Evolutionary conservation across 331 rosid genomes (phyloP).

Genomic region (Arachis monticola): DNA sequence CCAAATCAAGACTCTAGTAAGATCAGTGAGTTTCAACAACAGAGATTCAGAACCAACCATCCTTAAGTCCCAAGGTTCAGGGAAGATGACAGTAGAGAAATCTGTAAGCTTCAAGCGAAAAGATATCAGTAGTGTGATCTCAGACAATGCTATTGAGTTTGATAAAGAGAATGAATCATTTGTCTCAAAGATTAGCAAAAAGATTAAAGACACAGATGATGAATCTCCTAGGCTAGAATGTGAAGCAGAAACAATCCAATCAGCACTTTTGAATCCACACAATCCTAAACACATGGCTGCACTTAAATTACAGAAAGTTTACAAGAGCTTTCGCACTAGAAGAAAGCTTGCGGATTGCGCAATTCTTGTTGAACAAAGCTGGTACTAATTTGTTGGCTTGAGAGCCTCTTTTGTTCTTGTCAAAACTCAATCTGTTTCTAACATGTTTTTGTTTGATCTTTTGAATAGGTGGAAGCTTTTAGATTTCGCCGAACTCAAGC

Average conservation of each 20-base stretch:
- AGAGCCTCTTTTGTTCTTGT: constrained; percentile 17
- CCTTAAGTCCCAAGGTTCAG: constrained; percentile 65
- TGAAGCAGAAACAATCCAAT: constrained; percentile 43
- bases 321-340: constrained; percentile 96
- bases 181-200: constrained; percentile 37
- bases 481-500: constrained; percentile 94
- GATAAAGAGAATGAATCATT: constrained; percentile 41
- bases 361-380: constrained; percentile 98
- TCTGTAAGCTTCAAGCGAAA: constrained; percentile 75
- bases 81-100: constrained; percentile 73
- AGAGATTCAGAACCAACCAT: constrained; percentile 70
- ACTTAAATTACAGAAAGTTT: constrained; percentile 90
- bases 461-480: constrained; percentile 91
- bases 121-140: constrained; percentile 49
- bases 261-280: constrained; percentile 63
- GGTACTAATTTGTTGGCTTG: constrained; percentile 54
- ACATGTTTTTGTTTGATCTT: constrained; percentile 36
- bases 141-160: constrained; percentile 43
- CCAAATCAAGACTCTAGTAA: constrained; percentile 57
- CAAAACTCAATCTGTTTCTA: constrained; percentile 9
- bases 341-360: constrained; percentile 99
- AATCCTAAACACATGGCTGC: constrained; percentile 90
- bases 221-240: constrained; percentile 47
- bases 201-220: constrained; percentile 52
- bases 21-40: constrained; percentile 71